These are phyloP conservation scores for Pythium aphanidermatum DNA, from an alignment of 352 stramenopile species.

Conservation along the genomic window DNA sequence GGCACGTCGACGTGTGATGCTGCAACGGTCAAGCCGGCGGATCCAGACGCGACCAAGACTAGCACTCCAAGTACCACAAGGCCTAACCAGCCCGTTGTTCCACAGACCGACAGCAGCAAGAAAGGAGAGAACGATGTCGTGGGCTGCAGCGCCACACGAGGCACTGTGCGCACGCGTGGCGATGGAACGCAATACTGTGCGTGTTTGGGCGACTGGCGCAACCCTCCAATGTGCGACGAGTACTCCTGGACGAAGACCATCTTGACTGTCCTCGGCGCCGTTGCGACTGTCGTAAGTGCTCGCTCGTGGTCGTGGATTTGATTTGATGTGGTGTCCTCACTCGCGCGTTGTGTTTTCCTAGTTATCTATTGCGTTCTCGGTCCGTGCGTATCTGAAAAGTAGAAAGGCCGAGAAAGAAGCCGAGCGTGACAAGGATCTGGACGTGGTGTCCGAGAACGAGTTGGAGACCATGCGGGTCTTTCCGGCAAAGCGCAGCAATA, in stretches of 20 bases:
- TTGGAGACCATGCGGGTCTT: too few relatives aligned
- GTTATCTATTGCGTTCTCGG: constrained; percentile 20
- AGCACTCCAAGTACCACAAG: background rate
- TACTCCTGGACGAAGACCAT: constrained; percentile 29
- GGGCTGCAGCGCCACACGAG: constrained; percentile 19
- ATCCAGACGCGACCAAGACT: background rate
- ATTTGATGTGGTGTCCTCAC: background rate
- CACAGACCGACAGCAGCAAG: constrained; percentile 8
- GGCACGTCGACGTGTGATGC: constrained; percentile 14
- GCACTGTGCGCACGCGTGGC: background rate
- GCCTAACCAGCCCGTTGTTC: constrained; percentile 10
- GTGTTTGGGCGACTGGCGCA: constrained; percentile 29
- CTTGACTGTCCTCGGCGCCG: constrained; percentile 23
- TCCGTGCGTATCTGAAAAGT: constrained; percentile 23
- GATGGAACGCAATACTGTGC: constrained; percentile 24
- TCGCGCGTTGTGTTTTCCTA: constrained; percentile 5
- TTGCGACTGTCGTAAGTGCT: constrained; percentile 26
- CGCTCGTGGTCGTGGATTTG: too few relatives aligned
- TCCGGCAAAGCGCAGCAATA: too few relatives aligned
- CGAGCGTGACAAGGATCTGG: constrained; percentile 6
- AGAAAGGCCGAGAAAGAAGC: constrained; percentile 18
- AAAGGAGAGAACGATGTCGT: constrained; percentile 15
- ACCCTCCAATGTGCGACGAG: constrained; percentile 21
- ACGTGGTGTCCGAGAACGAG: too few relatives aligned
- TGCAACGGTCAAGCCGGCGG: constrained; percentile 10